phyloP scores from a whole-genome alignment of 768 basidiomycete species.

The Tylopilus vinaceipallidus region DNA sequence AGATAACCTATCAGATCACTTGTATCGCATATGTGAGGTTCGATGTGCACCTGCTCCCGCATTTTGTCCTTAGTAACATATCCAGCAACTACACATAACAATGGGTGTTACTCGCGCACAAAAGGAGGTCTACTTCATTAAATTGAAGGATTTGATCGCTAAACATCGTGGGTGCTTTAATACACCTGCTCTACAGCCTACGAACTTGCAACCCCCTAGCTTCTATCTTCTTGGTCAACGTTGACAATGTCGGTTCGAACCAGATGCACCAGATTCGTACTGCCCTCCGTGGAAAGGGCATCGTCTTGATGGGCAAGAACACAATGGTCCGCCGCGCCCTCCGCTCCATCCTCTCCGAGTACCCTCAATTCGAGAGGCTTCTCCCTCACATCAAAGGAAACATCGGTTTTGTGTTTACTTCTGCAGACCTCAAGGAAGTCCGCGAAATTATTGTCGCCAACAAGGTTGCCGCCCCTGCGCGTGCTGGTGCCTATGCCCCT shows the following conservation, averaged over 20 bases:
- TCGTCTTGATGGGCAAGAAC: constrained; percentile 99
- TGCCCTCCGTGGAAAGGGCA: constrained; percentile 92
- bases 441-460: constrained; percentile 93
- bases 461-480: constrained; percentile 98
- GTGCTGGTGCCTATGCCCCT: constrained; percentile 95
- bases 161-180: constrained; percentile 71
- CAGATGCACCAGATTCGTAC: constrained; percentile 99
- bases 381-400: constrained; percentile 96
- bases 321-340: constrained; percentile 99
- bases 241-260: constrained; percentile 99
- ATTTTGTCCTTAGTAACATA: constrained; percentile 1
- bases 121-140: constrained; percentile 88
- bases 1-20: constrained; percentile 29
- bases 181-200: neutral
- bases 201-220: constrained; percentile 45
- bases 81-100: constrained; percentile 35
- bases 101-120: constrained; percentile 93
- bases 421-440: constrained; percentile 87
- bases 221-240: constrained; percentile 98
- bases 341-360: constrained; percentile 84
- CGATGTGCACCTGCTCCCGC: too few relatives aligned
- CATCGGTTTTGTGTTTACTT: constrained; percentile 99
- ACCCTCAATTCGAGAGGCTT: constrained; percentile 94
- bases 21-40: constrained; percentile 29
- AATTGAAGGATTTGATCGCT: constrained; percentile 89